Conservation (phyloP, 331 rosid species). For the Quercus tomentella region DNA sequence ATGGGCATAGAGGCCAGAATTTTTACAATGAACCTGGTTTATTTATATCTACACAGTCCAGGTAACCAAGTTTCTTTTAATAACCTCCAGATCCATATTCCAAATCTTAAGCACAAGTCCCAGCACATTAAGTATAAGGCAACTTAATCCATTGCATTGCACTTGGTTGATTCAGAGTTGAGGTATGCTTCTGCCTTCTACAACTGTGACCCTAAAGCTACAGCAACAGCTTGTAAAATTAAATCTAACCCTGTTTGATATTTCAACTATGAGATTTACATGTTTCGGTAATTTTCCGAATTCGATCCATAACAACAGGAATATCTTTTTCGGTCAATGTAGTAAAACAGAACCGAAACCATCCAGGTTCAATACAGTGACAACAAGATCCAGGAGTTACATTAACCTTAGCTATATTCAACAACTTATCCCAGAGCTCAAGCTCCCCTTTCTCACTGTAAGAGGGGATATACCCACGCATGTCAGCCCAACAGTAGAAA, state of each 20-base stretch:
- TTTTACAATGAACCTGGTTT: background rate
- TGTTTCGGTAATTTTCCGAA: conserved; percentile 52
- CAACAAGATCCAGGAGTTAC: conserved; percentile 86
- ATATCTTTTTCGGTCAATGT: conserved; percentile 60
- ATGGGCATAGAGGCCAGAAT: background rate
- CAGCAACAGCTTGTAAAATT: background rate
- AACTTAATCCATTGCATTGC: background rate
- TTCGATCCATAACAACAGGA: conserved; percentile 65
- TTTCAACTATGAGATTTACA: conserved; percentile 52
- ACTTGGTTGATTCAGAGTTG: background rate
- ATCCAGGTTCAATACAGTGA: conserved; percentile 91
- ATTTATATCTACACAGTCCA: background rate
- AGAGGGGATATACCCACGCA: conserved; percentile 59
- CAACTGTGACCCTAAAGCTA: background rate
- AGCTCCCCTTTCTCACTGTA: conserved; percentile 91
- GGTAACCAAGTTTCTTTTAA: no score
- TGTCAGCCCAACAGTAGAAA: conserved; percentile 87
- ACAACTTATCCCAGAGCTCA: conserved; percentile 86
- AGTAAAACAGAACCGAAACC: conserved; percentile 86
- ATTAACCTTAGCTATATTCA: conserved; percentile 68
- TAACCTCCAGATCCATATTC: no score
- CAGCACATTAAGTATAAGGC: background rate
- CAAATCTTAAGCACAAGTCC: background rate
- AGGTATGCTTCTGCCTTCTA: background rate
- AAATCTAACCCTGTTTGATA: conserved; percentile 21